Percentiles rank a stretch among this genome's conserved stretches.
Evolutionary conservation across 495 filamentous ascomycete species (phyloP).

Genomic region (Neurospora terricola): DNA sequence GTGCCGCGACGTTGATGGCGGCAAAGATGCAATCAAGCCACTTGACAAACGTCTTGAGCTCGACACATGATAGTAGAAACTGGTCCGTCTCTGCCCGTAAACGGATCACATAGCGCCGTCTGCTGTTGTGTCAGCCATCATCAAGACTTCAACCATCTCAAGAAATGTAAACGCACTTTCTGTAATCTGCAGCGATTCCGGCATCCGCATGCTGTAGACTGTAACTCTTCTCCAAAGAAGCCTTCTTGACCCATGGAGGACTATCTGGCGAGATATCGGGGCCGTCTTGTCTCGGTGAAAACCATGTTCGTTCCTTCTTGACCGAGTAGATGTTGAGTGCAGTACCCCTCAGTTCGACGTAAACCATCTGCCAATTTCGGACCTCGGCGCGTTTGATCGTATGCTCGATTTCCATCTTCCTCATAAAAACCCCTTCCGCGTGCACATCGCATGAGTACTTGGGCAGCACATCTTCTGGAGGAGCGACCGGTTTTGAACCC

Average conservation of each 20-base stretch:
- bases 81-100: constrained; percentile 54
- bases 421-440: constrained; percentile 41
- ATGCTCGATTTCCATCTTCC: constrained; percentile 48
- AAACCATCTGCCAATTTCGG: constrained; percentile 46
- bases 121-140: constrained; percentile 12
- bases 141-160: neutral
- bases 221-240: constrained; percentile 43
- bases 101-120: constrained; percentile 49
- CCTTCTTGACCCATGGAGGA: constrained; percentile 32
- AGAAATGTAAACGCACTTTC: constrained; percentile 34
- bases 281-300: constrained; percentile 21
- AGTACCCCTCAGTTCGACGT: constrained; percentile 50
- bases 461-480: constrained; percentile 33
- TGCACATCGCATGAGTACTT: constrained; percentile 45
- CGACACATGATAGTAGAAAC: constrained; percentile 47
- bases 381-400: constrained; percentile 43
- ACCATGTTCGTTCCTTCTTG: constrained; percentile 33
- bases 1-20: constrained; percentile 52
- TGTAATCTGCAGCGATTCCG: constrained; percentile 53
- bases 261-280: constrained; percentile 29
- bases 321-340: constrained; percentile 46
- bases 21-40: constrained; percentile 57
- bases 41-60: constrained; percentile 41
- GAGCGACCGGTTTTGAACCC: neutral
- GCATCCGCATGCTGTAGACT: constrained; percentile 56